Base-by-base conservation (phyloP, 257 asterid species). In the Echites panduratus region DNA sequence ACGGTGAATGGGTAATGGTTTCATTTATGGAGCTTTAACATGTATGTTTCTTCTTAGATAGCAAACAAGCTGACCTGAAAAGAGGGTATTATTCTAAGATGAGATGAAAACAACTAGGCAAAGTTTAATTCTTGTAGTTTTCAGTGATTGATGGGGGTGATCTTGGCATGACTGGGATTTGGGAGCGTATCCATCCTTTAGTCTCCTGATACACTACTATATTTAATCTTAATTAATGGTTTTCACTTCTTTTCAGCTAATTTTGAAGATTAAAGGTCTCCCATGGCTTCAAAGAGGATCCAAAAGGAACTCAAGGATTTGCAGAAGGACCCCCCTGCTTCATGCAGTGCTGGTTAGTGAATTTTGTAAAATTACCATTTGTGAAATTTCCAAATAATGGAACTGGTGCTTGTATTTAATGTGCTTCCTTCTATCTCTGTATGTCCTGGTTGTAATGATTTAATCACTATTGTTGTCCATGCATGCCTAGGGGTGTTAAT, bases 221-320 rank as follows among this genome's bases (percentile, higher is more conserved):
- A 48, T 68, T 29, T 48, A 22, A 29, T 26, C 3, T 62, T 35
- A 61, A 45, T 32, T 7, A 32, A 32, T 32, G 35, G 17, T 40
- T n/a, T n/a, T 63, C 38, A 2, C 35, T 41, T 52, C 49, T 24
- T 14, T 29, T 17, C 32, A 22, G 70, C 14, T 64, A 71, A 54
- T 68, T 41, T 57, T 64, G 72, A 71, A 54, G 63, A 27, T 29
- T 43, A 32, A 54, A 9, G 69, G 66, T 38, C 29, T 29, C 19
- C 32, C 40, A 80, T 80, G 83, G 80, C 83, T 68, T 80, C 83
- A 22, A 80, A 80, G 72, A 76, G 83, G 78, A 80, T 80, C 45
- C 83, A 71, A 59, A 80, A 80, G 45, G 83, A 80, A 44, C 78
- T 80, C 32, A 80, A 80, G 80, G 83, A 80, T 26, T 58, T 80